Evolutionary conservation across 2,329 filamentous ascomycete genomes (phyloP), one percentile per base, ranked within the genome.

Genomic region (Ophiocordyceps camponoti-rufipedis): DNA sequence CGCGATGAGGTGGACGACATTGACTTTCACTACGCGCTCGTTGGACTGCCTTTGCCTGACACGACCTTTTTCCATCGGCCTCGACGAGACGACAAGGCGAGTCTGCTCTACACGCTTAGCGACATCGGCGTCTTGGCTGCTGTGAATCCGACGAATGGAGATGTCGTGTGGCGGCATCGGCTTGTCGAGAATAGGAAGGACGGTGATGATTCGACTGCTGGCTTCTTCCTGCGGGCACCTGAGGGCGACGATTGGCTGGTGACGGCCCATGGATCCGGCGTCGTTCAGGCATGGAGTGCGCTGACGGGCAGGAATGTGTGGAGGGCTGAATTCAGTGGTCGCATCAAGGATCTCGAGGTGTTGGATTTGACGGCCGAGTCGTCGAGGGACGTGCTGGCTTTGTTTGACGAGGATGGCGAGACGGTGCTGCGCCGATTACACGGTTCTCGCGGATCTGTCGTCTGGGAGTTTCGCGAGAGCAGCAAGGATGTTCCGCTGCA

Each of bases 1-100:
- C 72, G 75, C 53, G 91, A 98, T 59, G 89, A 98, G 63, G 87
- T 93, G 53, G 88, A 80, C 67, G 75, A 85, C 55, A 76, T 93
- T 61, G 91, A 98, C 65, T 96, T 87, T 67, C 89, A 96, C 65
- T 80, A 94, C 67, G 78, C 85, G 52, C 79, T 96, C 43, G 69
- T 98, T 56, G 91, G 91, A 56, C 66, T 85, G 35, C 87, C 91
- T 46, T 82, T 82, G 60, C 70, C 76, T 59, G 77, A 85, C 50
- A 84, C 85, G 49, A 95, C 89, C 54, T 93, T 96, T 73, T 96
- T 96, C 75, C 86, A 95, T 66, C 82, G 80, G 54, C 89, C 91
- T 38, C 74, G 82, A 56, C 72, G 76, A 50, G 76, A 80, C 53
- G 88, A 89, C 50, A 86, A 85, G 62, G 88, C 88, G 33, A 89